phyloP scores from a whole-genome alignment of 1,139 yeast species.

The Wickerhamiella infanticola region DNA sequence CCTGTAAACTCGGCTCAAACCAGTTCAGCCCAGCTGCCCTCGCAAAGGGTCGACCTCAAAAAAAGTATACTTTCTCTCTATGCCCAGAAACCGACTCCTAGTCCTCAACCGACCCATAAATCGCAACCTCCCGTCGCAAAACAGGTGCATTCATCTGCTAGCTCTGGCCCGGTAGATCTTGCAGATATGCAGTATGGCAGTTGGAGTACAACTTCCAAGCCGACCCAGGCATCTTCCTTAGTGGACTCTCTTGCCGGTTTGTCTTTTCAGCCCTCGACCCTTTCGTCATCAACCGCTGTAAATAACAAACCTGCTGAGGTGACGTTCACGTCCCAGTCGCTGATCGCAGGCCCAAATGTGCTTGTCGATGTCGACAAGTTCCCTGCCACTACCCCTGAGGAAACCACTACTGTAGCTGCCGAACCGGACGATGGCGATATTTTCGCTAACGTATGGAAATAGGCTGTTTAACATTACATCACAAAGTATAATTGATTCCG shows the following conservation, averaged over 20 bases:
- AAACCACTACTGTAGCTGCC: neutral
- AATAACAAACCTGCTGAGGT: neutral
- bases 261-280: neutral
- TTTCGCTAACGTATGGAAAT: constrained; percentile 52
- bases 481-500: constrained; percentile 33
- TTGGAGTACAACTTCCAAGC: constrained; percentile 23
- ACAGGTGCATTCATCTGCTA: constrained; percentile 22
- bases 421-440: constrained; percentile 35
- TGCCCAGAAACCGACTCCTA: constrained; percentile 26
- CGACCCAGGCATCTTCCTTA: constrained; percentile 15
- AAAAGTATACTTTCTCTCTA: constrained; percentile 81
- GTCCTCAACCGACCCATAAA: constrained; percentile 7
- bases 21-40: constrained; percentile 15
- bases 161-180: constrained; percentile 17
- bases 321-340: neutral
- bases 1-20: constrained; percentile 15
- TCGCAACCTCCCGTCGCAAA: constrained; percentile 9
- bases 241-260: constrained; percentile 2
- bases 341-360: neutral
- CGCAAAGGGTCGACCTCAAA: constrained; percentile 57
- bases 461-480: constrained; percentile 2
- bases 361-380: neutral
- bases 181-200: constrained; percentile 9
- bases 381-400: constrained; percentile 1
- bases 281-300: neutral